These are phyloP conservation scores for Candida nonsorbophila DNA, from an alignment of 805 yeast genomes.

Conservation along the genomic window DNA sequence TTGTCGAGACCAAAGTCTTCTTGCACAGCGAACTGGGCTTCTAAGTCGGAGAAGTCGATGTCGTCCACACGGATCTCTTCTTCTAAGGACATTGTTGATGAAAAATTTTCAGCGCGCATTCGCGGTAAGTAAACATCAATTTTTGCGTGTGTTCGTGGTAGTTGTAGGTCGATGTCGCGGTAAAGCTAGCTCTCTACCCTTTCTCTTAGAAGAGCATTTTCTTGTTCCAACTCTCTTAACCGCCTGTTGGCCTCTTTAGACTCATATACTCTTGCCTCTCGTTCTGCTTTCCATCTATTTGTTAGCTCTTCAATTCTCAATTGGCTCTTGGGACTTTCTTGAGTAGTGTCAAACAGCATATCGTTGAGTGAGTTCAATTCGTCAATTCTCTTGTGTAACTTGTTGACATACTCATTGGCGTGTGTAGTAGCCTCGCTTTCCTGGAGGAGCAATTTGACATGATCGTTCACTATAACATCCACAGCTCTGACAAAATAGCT, in stretches of 20 bases:
- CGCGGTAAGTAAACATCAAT: conserved; percentile 5
- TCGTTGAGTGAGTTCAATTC: conserved; percentile 20
- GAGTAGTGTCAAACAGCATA: conserved; percentile 8
- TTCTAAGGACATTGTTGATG: conserved; percentile 17
- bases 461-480: conserved; percentile 53
- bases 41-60: conserved; percentile 81
- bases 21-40: conserved; percentile 59
- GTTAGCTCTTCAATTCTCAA: conserved; percentile 58
- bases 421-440: conserved; percentile 21
- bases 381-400: conserved; percentile 20
- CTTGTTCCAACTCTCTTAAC: conserved; percentile 49
- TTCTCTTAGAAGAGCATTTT: conserved; percentile 38
- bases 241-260: conserved; percentile 49
- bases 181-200: conserved; percentile 1
- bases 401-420: conserved; percentile 16
- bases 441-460: conserved; percentile 35
- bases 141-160: conserved; percentile 1
- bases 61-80: conserved; percentile 40
- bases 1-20: conserved; percentile 62
- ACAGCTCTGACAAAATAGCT: conserved; percentile 58
- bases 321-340: conserved; percentile 12
- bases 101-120: neutral
- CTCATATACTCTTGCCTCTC: conserved; percentile 65
- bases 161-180: neutral
- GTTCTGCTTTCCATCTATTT: conserved; percentile 62